Conservation (phyloP, 805 yeast genomes). For the Schizosaccharomyces japonicus region DNA sequence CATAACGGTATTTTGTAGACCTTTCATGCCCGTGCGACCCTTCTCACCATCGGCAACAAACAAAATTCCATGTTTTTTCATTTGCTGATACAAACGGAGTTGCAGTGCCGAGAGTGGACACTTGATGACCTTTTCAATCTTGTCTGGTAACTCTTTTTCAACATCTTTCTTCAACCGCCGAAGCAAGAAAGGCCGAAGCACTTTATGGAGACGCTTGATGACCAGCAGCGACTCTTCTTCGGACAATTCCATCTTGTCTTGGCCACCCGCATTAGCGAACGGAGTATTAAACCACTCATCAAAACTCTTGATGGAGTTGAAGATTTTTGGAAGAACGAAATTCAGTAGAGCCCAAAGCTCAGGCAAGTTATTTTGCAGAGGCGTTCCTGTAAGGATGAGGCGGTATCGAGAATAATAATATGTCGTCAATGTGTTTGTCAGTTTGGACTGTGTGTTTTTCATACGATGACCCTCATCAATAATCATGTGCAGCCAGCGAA, state of each 20-base stretch:
- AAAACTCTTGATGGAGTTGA: conserved; percentile 85
- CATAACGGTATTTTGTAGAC: conserved; percentile 84
- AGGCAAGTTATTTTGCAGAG: conserved; percentile 81
- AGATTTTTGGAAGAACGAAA: conserved; percentile 84
- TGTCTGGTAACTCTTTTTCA: conserved; percentile 84
- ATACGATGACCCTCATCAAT: conserved; percentile 97
- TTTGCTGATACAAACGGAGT: conserved; percentile 61
- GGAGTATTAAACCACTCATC: conserved; percentile 99
- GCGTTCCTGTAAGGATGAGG: conserved; percentile 87
- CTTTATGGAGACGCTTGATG: conserved; percentile 87
- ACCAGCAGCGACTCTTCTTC: conserved; percentile 91
- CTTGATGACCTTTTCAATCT: conserved; percentile 83
- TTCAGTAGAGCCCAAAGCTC: conserved; percentile 91
- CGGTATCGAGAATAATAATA: conserved; percentile 67
- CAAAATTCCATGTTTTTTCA: conserved; percentile 62
- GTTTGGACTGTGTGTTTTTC: conserved; percentile 79
- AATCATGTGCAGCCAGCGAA: conserved; percentile 90
- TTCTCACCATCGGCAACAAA: conserved; percentile 26
- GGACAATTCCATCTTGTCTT: conserved; percentile 72
- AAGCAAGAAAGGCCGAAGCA: conserved; percentile 72
- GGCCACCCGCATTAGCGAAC: conserved; percentile 84
- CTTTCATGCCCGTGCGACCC: conserved; percentile 33
- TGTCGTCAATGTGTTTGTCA: conserved; percentile 62
- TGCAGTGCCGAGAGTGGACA: conserved; percentile 81
- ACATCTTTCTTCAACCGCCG: conserved; percentile 93